Conservation (phyloP, 768 basidiomycete genomes). For the Clavaria fumosa region DNA sequence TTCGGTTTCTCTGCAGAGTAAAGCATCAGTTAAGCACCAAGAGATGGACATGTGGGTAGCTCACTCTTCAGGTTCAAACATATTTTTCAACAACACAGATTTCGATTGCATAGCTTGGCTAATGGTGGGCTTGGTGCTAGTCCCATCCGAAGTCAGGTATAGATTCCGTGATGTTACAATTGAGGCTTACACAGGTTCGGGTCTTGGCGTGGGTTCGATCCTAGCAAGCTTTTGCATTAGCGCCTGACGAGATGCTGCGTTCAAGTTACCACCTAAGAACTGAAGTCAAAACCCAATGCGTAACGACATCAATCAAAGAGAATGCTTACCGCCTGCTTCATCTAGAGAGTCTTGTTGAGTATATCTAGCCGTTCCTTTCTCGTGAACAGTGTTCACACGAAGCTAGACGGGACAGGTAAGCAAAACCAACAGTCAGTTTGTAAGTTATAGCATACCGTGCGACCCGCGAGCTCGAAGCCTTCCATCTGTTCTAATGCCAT, state of each 20-base stretch:
- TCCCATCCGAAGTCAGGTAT: constrained; percentile 10
- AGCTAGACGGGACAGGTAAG: constrained; percentile 30
- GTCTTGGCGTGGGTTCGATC: constrained; percentile 52
- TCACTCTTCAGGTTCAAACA: constrained; percentile 99
- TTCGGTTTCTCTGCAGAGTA: constrained; percentile 66
- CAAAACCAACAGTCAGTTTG: constrained; percentile 4
- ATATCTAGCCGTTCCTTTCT: constrained; percentile 68
- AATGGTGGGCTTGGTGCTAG: constrained; percentile 62
- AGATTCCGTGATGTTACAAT: background rate
- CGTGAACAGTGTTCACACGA: constrained; percentile 84
- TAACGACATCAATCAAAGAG: background rate
- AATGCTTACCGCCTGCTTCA: constrained; percentile 62
- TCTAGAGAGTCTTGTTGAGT: constrained; percentile 72
- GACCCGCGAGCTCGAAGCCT: constrained; percentile 92
- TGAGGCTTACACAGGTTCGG: constrained; percentile 45
- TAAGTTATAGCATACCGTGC: constrained; percentile 43
- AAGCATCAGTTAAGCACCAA: constrained; percentile 2
- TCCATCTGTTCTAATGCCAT: constrained; percentile 99
- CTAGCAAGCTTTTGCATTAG: constrained; percentile 99
- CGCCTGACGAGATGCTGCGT: constrained; percentile 94
- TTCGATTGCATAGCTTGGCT: constrained; percentile 80
- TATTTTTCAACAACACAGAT: constrained; percentile 80
- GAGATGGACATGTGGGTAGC: constrained; percentile 21
- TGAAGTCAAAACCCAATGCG: constrained; percentile 8
- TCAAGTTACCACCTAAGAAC: constrained; percentile 79